Evolutionary conservation across 495 filamentous ascomycete genomes (phyloP).

Genomic region (Aspergillus sparsus): DNA sequence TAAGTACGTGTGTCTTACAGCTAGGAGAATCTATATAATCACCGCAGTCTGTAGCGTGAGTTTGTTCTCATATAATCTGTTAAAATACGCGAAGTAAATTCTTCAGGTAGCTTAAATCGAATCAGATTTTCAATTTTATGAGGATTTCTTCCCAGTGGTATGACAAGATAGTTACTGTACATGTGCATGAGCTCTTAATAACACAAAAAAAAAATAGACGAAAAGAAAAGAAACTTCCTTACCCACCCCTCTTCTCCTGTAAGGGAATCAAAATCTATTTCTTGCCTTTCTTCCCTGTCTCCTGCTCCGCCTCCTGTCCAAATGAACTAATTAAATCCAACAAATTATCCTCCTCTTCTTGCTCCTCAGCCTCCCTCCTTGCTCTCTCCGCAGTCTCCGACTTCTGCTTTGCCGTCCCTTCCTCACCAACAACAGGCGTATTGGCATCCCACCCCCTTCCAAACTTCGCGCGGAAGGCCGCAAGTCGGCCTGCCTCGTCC

Average conservation of each 20-base stretch:
- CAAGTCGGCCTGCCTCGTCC: constrained; percentile 90
- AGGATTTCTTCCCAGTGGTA: not conserved
- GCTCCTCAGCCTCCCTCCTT: constrained; percentile 30
- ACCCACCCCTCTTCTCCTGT: not conserved
- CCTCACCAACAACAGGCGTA: constrained; percentile 29
- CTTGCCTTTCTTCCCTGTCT: constrained; percentile 39
- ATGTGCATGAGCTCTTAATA: constrained; percentile 13
- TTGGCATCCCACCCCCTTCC: constrained; percentile 79
- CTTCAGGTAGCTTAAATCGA: too few relatives aligned
- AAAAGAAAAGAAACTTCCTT: constrained; percentile 1
- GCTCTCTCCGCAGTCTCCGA: constrained; percentile 27
- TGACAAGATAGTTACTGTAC: constrained; percentile 20
- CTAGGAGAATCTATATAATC: not conserved
- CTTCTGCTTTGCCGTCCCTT: constrained; percentile 22
- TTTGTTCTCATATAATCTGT: not conserved
- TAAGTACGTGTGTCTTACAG: not conserved
- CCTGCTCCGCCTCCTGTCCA: constrained; percentile 43
- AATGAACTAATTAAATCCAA: constrained; percentile 72
- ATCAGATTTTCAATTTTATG: too few relatives aligned
- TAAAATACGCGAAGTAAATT: too few relatives aligned
- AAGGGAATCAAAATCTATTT: constrained; percentile 10
- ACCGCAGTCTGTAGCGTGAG: not conserved
- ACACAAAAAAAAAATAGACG: constrained; percentile 12
- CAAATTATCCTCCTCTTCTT: constrained; percentile 55
- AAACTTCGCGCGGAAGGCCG: constrained; percentile 80